Evolutionary conservation across 352 stramenopile species (phyloP).

Genomic region (Phytophthora gonapodyides): DNA sequence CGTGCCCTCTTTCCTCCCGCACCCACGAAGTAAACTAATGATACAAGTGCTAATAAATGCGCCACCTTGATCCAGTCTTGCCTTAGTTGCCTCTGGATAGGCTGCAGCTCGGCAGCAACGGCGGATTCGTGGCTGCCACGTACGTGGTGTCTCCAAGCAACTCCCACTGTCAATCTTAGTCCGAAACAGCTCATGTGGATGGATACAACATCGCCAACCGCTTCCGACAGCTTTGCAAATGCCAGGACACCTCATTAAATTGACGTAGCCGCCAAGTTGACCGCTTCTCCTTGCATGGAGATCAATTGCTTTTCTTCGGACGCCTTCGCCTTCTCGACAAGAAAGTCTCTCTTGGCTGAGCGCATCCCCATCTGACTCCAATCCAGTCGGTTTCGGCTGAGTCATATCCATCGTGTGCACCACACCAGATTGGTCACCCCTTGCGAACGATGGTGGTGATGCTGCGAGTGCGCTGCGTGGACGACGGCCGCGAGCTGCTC

Average conservation of each 20-base stretch:
- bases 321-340: too few relatives aligned
- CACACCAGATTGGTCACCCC: conserved; percentile 2
- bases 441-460: conserved; percentile 19
- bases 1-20: background rate
- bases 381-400: conserved; percentile 27
- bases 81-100: too few relatives aligned
- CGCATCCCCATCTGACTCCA: conserved; percentile 3
- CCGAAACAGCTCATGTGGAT: conserved; percentile 2
- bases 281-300: too few relatives aligned
- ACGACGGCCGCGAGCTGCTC: conserved; percentile 59
- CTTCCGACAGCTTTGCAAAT: conserved; percentile 2
- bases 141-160: conserved; percentile 17
- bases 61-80: background rate
- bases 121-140: conserved; percentile 6
- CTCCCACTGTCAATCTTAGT: conserved; percentile 33
- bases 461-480: conserved; percentile 58
- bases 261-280: too few relatives aligned
- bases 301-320: too few relatives aligned
- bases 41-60: conserved; percentile 30
- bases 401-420: conserved; percentile 10
- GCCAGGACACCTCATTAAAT: too few relatives aligned
- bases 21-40: conserved; percentile 31
- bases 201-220: conserved; percentile 11
- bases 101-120: background rate
- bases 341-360: too few relatives aligned